Evolutionary conservation across 441 rosid species (phyloP).

Genomic region (Theobroma grandiflorum): DNA sequence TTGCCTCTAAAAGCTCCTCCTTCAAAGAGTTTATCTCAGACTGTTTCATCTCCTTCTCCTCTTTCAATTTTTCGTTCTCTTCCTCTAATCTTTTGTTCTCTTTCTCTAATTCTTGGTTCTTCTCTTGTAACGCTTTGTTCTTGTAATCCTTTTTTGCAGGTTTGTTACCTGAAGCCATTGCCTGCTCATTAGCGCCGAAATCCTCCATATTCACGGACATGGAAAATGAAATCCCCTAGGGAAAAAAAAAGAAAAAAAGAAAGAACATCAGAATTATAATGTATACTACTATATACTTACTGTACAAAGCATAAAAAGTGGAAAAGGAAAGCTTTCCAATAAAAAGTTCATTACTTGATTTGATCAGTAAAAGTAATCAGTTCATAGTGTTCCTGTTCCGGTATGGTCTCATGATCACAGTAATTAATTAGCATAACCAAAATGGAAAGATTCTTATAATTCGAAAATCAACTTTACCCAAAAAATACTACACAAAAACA

Average conservation of each 20-base stretch:
- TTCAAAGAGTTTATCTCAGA: neutral
- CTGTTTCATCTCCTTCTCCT: too few species aligned
- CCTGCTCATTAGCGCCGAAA: neutral
- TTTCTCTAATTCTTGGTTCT: too few species aligned
- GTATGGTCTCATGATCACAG: too few species aligned
- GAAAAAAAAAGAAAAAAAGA: neutral
- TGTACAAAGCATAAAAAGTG: too few species aligned
- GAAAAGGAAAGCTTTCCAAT: neutral
- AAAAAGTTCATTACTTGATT: neutral
- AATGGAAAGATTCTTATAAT: neutral
- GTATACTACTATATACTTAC: too few species aligned
- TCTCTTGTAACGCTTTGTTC: too few species aligned
- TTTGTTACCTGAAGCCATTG: neutral
- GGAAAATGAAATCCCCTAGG: neutral
- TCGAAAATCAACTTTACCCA: neutral
- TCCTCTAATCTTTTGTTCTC: neutral
- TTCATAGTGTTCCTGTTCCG: neutral
- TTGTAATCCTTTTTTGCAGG: neutral
- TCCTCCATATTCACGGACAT: neutral
- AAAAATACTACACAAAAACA: neutral
- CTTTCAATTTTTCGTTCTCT: neutral
- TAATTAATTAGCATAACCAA: neutral
- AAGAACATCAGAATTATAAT: neutral
- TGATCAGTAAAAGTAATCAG: neutral
- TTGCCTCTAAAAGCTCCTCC: neutral